Percentiles rank a stretch among this genome's conserved stretches.
Evolutionary conservation across 805 yeast genomes (phyloP).

Genomic region (Wickerhamomyces alni): DNA sequence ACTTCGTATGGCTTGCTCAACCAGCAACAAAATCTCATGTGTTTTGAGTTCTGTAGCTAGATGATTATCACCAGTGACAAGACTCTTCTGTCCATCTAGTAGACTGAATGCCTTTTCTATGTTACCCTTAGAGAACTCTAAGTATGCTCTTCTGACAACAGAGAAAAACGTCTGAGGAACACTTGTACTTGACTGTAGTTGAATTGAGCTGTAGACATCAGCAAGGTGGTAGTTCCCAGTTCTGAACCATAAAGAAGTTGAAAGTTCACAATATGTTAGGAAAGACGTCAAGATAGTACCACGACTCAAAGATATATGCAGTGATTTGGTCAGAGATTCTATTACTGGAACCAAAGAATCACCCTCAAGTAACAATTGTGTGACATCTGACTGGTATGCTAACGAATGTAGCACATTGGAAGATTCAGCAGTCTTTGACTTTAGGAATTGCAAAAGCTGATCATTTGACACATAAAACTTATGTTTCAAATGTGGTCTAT

Average conservation of each 20-base stretch:
- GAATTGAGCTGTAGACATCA: conserved; percentile 41
- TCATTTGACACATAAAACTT: conserved; percentile 51
- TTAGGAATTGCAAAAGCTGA: conserved; percentile 56
- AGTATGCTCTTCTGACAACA: conserved; percentile 32
- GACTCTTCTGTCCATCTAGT: conserved; percentile 29
- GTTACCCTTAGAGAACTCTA: conserved; percentile 33
- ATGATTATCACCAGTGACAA: conserved; percentile 13
- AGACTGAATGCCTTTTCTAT: conserved; percentile 32
- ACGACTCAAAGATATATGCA: conserved; percentile 48
- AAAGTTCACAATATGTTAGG: conserved; percentile 39
- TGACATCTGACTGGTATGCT: conserved; percentile 61
- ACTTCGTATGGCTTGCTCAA: conserved; percentile 25
- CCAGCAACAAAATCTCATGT: conserved; percentile 33
- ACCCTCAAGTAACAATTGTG: conserved; percentile 48
- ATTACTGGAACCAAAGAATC: conserved; percentile 37
- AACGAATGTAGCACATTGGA: conserved; percentile 36
- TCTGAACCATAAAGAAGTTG: conserved; percentile 44
- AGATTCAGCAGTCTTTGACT: conserved; percentile 25
- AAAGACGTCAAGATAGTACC: conserved; percentile 26
- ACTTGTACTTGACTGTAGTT: conserved; percentile 32
- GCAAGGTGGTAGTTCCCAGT: conserved; percentile 44
- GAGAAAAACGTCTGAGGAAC: conserved; percentile 34
- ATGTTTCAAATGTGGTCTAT: conserved; percentile 53
- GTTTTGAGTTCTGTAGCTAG: conserved; percentile 35
- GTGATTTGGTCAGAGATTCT: conserved; percentile 54